A percentile compares a stretch with the other conserved stretches of the same genome.
Evolutionary conservation across 2,329 filamentous ascomycete species (phyloP).

Genomic region (Mycosphaerelloides madeirae): DNA sequence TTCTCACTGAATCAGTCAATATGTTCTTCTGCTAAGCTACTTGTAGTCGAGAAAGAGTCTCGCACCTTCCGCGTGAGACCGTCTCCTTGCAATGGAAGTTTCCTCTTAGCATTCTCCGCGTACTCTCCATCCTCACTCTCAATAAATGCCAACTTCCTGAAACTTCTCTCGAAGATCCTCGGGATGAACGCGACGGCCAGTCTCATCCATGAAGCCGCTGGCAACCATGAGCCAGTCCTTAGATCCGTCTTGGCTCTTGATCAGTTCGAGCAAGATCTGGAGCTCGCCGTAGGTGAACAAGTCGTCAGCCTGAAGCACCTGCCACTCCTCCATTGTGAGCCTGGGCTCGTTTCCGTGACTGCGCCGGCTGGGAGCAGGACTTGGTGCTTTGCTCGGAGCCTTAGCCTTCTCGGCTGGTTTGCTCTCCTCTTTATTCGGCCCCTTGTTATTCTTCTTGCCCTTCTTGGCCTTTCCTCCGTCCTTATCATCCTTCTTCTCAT

Average conservation of each 20-base stretch:
- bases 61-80: too few species aligned
- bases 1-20: too few species aligned
- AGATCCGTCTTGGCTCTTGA: slow-evolving; percentile 35
- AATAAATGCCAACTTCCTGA: slow-evolving; percentile 20
- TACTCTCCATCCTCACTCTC: too few species aligned
- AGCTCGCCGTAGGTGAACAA: slow-evolving; percentile 37
- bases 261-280: slow-evolving; percentile 40
- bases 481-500: slow-evolving; percentile 8
- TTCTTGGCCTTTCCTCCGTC: slow-evolving; percentile 15
- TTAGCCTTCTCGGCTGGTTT: slow-evolving; percentile 6
- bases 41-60: too few species aligned
- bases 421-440: slow-evolving; percentile 1
- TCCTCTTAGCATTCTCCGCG: too few species aligned
- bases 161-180: slow-evolving; percentile 43
- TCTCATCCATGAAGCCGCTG: slow-evolving; percentile 47
- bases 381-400: slow-evolving; percentile 13
- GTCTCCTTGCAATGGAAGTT: too few species aligned
- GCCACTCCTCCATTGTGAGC: slow-evolving; percentile 30
- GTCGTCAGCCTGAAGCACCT: slow-evolving; percentile 31
- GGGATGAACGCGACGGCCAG: slow-evolving; percentile 42
- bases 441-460: slow-evolving; percentile 15
- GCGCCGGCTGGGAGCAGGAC: slow-evolving; percentile 5
- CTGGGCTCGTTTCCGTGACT: slow-evolving; percentile 17
- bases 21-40: too few species aligned
- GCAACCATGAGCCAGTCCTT: slow-evolving; percentile 46